These are phyloP conservation scores for Huntiella abstrusa DNA, from an alignment of 2,329 filamentous ascomycete genomes.

Conservation along the genomic window DNA sequence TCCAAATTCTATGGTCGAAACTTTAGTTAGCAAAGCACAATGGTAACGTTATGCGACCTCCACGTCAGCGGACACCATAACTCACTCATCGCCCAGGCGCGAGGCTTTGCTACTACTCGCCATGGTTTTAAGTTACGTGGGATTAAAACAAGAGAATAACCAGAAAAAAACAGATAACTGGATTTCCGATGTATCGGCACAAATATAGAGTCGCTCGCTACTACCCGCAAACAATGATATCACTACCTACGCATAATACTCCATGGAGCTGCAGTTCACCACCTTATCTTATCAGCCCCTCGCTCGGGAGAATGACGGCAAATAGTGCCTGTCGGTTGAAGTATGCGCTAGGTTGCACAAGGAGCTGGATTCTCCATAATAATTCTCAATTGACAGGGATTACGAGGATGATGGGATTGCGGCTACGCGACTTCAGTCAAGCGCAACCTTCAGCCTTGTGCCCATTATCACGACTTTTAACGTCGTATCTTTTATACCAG, in stretches of 20 bases:
- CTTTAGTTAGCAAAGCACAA: too few relatives aligned
- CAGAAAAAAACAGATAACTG: not conserved
- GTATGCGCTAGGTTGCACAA: too few relatives aligned
- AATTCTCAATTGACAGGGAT: not conserved
- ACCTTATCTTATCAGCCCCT: not conserved
- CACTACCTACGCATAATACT: too few relatives aligned
- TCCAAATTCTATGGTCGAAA: conserved; percentile 53
- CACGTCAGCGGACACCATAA: conserved; percentile 13
- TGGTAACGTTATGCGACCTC: too few relatives aligned
- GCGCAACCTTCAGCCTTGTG: conserved; percentile 10
- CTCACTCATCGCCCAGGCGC: conserved; percentile 43
- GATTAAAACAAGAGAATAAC: not conserved
- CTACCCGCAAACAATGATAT: too few relatives aligned
- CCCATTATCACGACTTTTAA: not conserved
- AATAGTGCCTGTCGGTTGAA: too few relatives aligned
- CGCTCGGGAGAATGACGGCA: not conserved
- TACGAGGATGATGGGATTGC: too few relatives aligned
- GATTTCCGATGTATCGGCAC: not conserved
- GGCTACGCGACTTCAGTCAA: too few relatives aligned
- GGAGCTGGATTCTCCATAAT: not conserved
- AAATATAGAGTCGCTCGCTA: too few relatives aligned
- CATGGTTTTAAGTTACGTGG: conserved; percentile 20
- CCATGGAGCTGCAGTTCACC: not conserved
- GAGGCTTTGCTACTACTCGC: conserved; percentile 42
- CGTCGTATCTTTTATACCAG: not conserved